Evolutionary conservation across 2,329 filamentous ascomycete species (phyloP).

Genomic region (Dactylonectria estremocensis): DNA sequence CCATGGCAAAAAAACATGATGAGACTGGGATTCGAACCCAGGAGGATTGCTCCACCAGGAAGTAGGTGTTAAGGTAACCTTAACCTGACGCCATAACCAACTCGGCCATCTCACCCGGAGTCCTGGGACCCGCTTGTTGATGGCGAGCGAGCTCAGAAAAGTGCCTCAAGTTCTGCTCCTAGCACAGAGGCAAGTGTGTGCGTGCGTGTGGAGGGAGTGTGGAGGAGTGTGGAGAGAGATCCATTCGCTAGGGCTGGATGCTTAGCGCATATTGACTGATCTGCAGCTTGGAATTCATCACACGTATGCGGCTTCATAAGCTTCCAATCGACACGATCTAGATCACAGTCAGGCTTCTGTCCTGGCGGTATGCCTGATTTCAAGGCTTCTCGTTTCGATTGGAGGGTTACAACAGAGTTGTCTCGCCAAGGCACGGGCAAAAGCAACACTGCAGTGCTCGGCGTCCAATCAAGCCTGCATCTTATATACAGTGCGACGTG

Average conservation of each 20-base stretch:
- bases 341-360: neutral
- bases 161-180: neutral
- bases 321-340: neutral
- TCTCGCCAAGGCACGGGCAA: neutral
- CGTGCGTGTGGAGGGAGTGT: neutral
- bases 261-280: slow-evolving; percentile 1
- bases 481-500: slow-evolving; percentile 18
- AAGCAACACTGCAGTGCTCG: slow-evolving; percentile 1
- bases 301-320: neutral
- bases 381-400: slow-evolving; percentile 12
- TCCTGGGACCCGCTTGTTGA: slow-evolving; percentile 26
- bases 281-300: slow-evolving; percentile 1
- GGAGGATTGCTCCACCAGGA: slow-evolving; percentile 50
- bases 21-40: slow-evolving; percentile 51
- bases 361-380: neutral
- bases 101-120: slow-evolving; percentile 48
- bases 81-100: slow-evolving; percentile 51
- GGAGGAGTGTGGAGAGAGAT: neutral
- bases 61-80: slow-evolving; percentile 48
- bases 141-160: neutral
- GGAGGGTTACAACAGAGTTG: neutral
- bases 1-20: slow-evolving; percentile 38
- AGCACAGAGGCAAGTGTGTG: too few species aligned
- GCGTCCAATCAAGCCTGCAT: slow-evolving; percentile 13
- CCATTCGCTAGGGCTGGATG: neutral